A percentile compares a stretch with the other conserved stretches of the same genome.
phyloP scores from a whole-genome alignment of 306 rosid species.

The Fagus crenata region DNA sequence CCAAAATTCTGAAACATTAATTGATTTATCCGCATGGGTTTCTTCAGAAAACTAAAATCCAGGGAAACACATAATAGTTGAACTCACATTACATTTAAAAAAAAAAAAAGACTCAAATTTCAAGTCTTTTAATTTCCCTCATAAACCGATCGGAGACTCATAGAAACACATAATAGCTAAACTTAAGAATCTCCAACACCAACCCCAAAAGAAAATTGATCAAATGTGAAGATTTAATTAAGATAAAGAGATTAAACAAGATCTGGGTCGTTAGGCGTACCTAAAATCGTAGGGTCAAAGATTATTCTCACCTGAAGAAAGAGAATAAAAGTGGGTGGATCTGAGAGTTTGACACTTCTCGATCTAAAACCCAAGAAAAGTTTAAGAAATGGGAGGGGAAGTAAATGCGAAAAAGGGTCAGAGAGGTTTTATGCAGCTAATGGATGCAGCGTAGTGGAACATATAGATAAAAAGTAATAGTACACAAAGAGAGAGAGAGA shows the following conservation, averaged over 20 bases:
- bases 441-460: slow-evolving; percentile 22
- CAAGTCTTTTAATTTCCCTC: background rate
- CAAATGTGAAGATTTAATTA: slow-evolving; percentile 5
- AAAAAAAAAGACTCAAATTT: background rate
- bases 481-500: slow-evolving; percentile 8
- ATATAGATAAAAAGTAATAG: slow-evolving; percentile 23
- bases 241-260: slow-evolving; percentile 7
- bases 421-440: slow-evolving; percentile 24
- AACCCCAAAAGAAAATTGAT: background rate
- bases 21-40: no score
- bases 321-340: slow-evolving; percentile 50
- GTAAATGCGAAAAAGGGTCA: slow-evolving; percentile 1
- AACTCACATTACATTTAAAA: background rate
- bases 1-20: no score
- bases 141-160: slow-evolving; percentile 14
- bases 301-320: slow-evolving; percentile 38
- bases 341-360: slow-evolving; percentile 28
- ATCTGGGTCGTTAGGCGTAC: slow-evolving; percentile 20
- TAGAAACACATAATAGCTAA: slow-evolving; percentile 6
- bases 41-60: no score
- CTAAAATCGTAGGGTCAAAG: slow-evolving; percentile 17
- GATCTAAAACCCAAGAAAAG: slow-evolving; percentile 25
- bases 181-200: background rate
- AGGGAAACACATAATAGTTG: no score
- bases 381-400: slow-evolving; percentile 13